Conservation (phyloP, 2,329 filamentous ascomycete species). For the Aspergillus brasiliensis region DNA sequence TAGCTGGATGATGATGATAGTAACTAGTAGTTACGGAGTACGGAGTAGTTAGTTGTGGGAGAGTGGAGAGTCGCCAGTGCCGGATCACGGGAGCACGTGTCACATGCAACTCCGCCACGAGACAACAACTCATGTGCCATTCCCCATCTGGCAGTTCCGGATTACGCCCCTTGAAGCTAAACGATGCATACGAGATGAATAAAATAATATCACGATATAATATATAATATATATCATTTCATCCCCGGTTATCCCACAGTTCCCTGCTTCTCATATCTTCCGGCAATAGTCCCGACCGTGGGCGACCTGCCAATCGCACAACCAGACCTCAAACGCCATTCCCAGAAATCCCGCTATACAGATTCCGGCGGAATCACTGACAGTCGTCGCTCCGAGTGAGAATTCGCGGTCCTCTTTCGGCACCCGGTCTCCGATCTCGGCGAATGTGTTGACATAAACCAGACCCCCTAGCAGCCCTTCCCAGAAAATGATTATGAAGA, state of each 20-base stretch:
- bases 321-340: slow-evolving; percentile 75
- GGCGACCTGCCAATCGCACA: slow-evolving; percentile 83
- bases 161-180: no score
- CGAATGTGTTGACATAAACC: slow-evolving; percentile 96
- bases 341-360: slow-evolving; percentile 83
- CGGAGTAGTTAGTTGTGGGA: neutral
- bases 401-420: slow-evolving; percentile 81
- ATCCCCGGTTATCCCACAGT: neutral
- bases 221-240: no score
- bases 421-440: slow-evolving; percentile 85
- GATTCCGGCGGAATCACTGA: slow-evolving; percentile 89
- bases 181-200: no score
- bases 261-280: slow-evolving; percentile 37
- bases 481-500: slow-evolving; percentile 88
- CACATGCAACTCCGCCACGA: no score
- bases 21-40: neutral
- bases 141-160: no score
- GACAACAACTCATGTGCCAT: no score
- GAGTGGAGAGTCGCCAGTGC: no score
- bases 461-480: slow-evolving; percentile 87
- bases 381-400: slow-evolving; percentile 83
- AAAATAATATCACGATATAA: no score
- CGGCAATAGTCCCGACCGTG: slow-evolving; percentile 76
- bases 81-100: no score
- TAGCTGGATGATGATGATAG: neutral